Evolutionary conservation across 2,329 filamentous ascomycete genomes (phyloP), one percentile per base, ranked within the genome.

Genomic region (Penicillium crustosum): DNA sequence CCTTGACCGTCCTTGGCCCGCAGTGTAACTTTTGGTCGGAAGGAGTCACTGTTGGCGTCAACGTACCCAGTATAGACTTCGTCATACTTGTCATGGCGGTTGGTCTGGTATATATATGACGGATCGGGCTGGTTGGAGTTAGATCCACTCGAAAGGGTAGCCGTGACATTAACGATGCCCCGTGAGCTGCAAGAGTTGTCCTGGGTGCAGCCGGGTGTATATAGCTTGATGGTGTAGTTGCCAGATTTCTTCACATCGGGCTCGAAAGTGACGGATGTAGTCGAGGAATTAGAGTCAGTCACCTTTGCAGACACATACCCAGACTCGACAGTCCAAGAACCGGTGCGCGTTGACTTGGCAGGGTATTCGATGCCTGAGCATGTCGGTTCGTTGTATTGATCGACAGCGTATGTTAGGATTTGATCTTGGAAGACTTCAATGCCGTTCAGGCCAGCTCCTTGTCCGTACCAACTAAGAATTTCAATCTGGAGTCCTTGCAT

Each of bases 21-120:
- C 44, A 99, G 78, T 0, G 89, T 96, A 52, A 99, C 86, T 5
- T 85, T 85, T 15, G 93, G 91, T 42, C 87, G 87, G 80, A 97
- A 97, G 21, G 83, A 83, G 61, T 78, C 79, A 10, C 85, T 88
- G 53, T 84, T 86, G 53, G 87, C 87, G 70, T 97, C 91, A 53
- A 99, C 86, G 64, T 86, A 86, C 47, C 93, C 94, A 64, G 88
- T 89, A 76, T 92, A 96, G 58, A 99, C 87, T 65, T 90, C 87
- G 71, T 99, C 94, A 70, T 96, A 97, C 75, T 99, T 99, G 79
- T 97, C 93, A 73, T 88, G 95, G 72, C 95, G 84, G 77, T 99
- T 99, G 19, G 93, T 96, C 75, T 99, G 94, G 71, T 84, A 95
- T 8, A 97, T 78, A 0, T 84, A 82, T 0, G 81, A 85, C 29